Evolutionary conservation across 805 yeast genomes (phyloP), one percentile per base, ranked within the genome.

Genomic region (Alloascoidea hylecoeti): DNA sequence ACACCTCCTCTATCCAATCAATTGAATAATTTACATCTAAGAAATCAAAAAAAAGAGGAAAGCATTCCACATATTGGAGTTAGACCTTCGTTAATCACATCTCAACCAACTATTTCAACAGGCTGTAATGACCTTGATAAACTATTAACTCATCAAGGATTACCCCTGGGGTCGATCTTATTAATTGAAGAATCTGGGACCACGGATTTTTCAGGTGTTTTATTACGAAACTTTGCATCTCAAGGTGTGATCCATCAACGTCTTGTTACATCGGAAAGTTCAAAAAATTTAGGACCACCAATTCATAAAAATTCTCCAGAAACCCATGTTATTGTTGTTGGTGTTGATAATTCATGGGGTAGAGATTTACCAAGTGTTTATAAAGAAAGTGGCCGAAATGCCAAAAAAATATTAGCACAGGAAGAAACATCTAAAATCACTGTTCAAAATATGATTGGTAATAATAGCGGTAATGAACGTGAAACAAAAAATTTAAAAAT

Each of bases 161-260:
- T 88, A 13, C 97, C 97, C 1, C 46, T 83, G 9, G 95, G 95
- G 1, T 57, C 65, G 6, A 67, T 81, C 4, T 51, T 86, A 30
- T 53, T 88, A 12, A 52, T 89, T 3, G 89, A 84, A 53, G 97
- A 89, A 52, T 69, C 72, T 13, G 92, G 94, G 0, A 78, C 89
- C 4, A 89, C 97, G 0, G 96, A 89, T 50, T 89, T 85, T 51
- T 67, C 81, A 4, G 69, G 85, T 4, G 75, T 83, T 6, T 45
- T 89, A 28, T 53, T 76, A 17, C 74, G 86, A 44, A 60, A 73
- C 3, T 82, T 77, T 60, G 75, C 82, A 1, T 67, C 94, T 1
- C 94, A 83, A 55, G 94, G 95, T 12, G 56, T 78, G 23, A 55
- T 73, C 1, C 89, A 81, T 43, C 30, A 23, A n/a, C 30, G 30